These are phyloP conservation scores for Zygoascus meyerae DNA, from an alignment of 1,139 yeast genomes.

Conservation along the genomic window DNA sequence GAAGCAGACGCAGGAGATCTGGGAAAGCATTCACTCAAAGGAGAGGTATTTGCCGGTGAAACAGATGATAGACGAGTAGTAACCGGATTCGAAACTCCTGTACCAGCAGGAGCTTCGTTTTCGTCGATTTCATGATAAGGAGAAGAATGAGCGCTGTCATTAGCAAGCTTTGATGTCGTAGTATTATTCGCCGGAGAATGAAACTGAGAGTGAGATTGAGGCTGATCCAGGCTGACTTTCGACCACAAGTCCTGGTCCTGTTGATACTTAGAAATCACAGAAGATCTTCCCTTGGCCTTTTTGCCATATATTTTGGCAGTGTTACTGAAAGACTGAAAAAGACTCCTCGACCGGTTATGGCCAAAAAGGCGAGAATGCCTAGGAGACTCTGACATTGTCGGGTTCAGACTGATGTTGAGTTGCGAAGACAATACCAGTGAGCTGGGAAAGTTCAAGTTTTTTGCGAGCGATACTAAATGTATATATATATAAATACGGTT, in stretches of 20 bases:
- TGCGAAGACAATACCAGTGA: no score
- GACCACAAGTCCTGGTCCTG: constrained; percentile 1
- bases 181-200: no score
- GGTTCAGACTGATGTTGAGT: not conserved
- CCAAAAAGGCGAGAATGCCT: not conserved
- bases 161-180: no score
- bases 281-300: not conserved
- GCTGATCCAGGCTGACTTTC: not conserved
- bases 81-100: not conserved
- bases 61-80: not conserved
- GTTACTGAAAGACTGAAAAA: constrained; percentile 1
- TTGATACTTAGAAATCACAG: not conserved
- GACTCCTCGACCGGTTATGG: not conserved
- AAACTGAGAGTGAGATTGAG: no score
- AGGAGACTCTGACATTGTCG: not conserved
- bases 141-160: no score
- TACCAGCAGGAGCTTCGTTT: constrained; percentile 2
- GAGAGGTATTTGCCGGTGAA: not conserved
- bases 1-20: not conserved
- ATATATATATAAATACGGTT: no score
- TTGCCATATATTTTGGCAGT: constrained; percentile 2
- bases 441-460: no score
- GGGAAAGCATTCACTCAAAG: constrained; percentile 2
- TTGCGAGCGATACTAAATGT: no score
- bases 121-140: not conserved